phyloP scores from a whole-genome alignment of 129 eudicot species.

The Logfia minima region DNA sequence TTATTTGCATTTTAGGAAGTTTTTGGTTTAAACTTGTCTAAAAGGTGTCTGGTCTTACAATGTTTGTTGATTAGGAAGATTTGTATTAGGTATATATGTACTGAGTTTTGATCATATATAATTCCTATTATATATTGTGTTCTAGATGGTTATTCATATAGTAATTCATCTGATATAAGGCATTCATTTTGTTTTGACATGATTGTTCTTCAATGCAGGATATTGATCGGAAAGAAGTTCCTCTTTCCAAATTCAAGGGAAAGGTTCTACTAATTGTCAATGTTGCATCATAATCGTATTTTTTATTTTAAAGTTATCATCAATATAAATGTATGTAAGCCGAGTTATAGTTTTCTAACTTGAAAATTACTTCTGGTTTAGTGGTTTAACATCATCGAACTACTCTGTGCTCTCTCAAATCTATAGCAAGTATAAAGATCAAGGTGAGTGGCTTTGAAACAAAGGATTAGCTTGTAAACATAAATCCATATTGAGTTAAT shows the following conservation, averaged over 20 bases:
- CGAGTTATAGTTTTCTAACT: slow-evolving; percentile 29
- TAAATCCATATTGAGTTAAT: not conserved
- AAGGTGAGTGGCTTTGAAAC: slow-evolving; percentile 49
- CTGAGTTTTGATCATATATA: not conserved
- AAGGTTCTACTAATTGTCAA: slow-evolving; percentile 76
- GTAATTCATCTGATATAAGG: not conserved
- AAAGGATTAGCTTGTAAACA: not conserved
- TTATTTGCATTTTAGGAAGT: not conserved
- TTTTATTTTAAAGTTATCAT: slow-evolving; percentile 1
- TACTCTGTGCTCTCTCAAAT: slow-evolving; percentile 79
- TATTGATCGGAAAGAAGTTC: slow-evolving; percentile 75
- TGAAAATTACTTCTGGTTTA: slow-evolving; percentile 33
- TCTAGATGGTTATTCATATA: not conserved
- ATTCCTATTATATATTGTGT: not conserved
- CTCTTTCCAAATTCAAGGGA: slow-evolving; percentile 75
- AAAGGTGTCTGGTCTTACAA: not conserved
- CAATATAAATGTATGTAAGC: not conserved
- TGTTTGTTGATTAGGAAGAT: not conserved
- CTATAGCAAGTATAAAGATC: slow-evolving; percentile 82
- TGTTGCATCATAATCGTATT: slow-evolving; percentile 89
- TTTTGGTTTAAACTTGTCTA: not conserved
- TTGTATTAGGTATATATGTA: not conserved
- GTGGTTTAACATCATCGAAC: slow-evolving; percentile 86
- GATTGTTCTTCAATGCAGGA: slow-evolving; percentile 48
- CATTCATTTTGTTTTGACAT: not conserved